Percentiles rank a stretch among this genome's conserved stretches.
phyloP scores from a whole-genome alignment of 495 filamentous ascomycete species.

The Margaritispora aquatica region DNA sequence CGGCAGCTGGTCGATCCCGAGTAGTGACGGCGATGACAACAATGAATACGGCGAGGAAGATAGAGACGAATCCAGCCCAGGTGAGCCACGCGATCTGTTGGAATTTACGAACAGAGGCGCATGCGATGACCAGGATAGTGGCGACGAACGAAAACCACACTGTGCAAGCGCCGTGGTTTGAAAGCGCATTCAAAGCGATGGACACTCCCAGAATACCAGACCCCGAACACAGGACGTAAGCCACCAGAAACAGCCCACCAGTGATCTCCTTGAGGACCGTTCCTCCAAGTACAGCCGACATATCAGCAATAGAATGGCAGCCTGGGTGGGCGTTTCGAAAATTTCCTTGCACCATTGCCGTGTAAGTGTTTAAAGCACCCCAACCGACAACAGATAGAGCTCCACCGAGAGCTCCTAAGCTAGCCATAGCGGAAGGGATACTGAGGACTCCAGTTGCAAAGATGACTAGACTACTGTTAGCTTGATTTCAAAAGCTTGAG shows the following conservation, averaged over 20 bases:
- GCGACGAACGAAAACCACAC: constrained; percentile 35
- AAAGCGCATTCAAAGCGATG: constrained; percentile 43
- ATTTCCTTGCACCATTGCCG: constrained; percentile 29
- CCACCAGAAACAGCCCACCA: constrained; percentile 39
- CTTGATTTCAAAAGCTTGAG: not conserved
- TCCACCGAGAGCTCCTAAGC: constrained; percentile 34
- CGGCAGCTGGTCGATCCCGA: constrained; percentile 34
- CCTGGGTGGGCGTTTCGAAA: constrained; percentile 32
- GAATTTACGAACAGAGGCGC: constrained; percentile 42
- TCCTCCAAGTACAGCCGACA: constrained; percentile 32
- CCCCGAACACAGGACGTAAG: constrained; percentile 40
- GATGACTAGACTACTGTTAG: constrained; percentile 27
- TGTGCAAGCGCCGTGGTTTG: constrained; percentile 41
- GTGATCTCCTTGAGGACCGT: constrained; percentile 27
- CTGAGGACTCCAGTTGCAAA: constrained; percentile 40
- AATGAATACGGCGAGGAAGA: constrained; percentile 42
- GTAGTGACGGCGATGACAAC: constrained; percentile 42
- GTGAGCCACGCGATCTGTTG: constrained; percentile 40
- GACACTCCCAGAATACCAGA: constrained; percentile 46
- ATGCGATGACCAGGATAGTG: constrained; percentile 32
- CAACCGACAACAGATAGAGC: constrained; percentile 36
- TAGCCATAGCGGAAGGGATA: constrained; percentile 32
- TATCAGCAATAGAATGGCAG: constrained; percentile 35
- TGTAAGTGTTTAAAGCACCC: constrained; percentile 35
- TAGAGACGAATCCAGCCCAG: constrained; percentile 38